Base-by-base conservation (phyloP, 169 alveolate genomes). In the Cryptosporidium andersoni region DNA sequence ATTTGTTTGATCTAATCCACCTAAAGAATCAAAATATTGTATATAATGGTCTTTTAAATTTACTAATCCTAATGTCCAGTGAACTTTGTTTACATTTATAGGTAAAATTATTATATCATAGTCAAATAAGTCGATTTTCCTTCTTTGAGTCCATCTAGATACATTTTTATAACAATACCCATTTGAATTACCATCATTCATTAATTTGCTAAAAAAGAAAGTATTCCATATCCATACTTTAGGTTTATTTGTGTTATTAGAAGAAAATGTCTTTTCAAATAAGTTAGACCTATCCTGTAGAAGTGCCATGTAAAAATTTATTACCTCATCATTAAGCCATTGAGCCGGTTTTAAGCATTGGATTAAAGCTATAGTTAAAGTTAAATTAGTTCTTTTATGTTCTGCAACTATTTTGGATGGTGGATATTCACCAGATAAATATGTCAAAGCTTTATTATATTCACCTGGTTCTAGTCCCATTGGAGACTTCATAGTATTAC, bases 241-340 rank as follows among this genome's bases (percentile, higher is more conserved):
- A 1, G 92, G 93, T 63, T 58, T 65, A 68, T 64, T 25, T 6
- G 80, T 89, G 34, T 64, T 80, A 25, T 25, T 25, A 25, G 25
- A 25, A 49, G 64, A 62, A 7, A 51, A 25, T 58, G 45, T 37
- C 3, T 51, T 56, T 45, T 89, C 92, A 25, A 25, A 25, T 25
- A 25, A 25, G 25, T 25, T 25, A 88, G 91, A 92, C 51, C 92
- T 64, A 66, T 92, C 94, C 62, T 94, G 97, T 52, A 94, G 60
- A 93, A 94, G 80, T 9, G 90, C 81, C 53, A 94, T 58, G 89
- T 92, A 94, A 80, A 94, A 94, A 81, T 94, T 94, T 80, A 94
- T 94, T 37, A 94, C 89, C 65, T 94, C 97, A 64, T 94, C 97
- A 80, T 94, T 93, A 14, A 94, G 82, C 97, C 97, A 94, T 65